A percentile compares a stretch with the other conserved stretches of the same genome.
Conservation (phyloP, 805 yeast species). For the Kodamaea sagamina region DNA sequence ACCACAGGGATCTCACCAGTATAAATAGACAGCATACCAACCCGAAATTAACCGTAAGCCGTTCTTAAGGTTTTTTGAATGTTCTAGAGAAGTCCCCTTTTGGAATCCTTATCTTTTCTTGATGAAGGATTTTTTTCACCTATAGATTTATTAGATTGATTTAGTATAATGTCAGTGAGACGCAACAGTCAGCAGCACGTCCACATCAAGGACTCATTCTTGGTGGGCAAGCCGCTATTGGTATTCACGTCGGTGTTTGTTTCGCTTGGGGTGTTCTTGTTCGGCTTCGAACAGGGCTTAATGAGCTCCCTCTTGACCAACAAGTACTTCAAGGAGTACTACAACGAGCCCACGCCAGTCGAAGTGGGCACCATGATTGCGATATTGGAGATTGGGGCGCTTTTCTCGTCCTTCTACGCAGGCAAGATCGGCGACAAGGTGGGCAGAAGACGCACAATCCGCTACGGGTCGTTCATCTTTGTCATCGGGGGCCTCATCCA, state of each 20-base stretch:
- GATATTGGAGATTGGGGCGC: conserved; percentile 52
- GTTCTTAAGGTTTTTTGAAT: conserved; percentile 1
- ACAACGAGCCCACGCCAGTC: conserved; percentile 43
- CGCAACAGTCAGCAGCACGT: conserved; percentile 20
- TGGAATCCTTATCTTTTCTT: conserved; percentile 6
- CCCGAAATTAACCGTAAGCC: too few species aligned
- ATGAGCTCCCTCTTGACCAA: conserved; percentile 50
- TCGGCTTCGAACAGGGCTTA: conserved; percentile 49
- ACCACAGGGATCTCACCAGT: too few species aligned
- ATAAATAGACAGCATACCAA: too few species aligned
- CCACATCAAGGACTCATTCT: conserved; percentile 36
- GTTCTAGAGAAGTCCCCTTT: background rate
- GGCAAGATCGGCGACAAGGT: conserved; percentile 50
- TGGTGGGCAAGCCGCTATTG: conserved; percentile 43
- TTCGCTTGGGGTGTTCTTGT: conserved; percentile 45
- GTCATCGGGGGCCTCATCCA: conserved; percentile 53
- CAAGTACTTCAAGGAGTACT: conserved; percentile 42
- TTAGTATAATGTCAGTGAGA: conserved; percentile 5
- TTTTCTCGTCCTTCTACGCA: conserved; percentile 49
- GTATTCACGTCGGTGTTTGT: conserved; percentile 47
- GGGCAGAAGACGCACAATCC: conserved; percentile 50
- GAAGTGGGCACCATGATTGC: conserved; percentile 50
- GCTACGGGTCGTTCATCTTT: conserved; percentile 49
- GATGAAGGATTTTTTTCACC: background rate
- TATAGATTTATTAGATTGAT: background rate